Conservation (phyloP, 2,329 filamentous ascomycete genomes). For the Pseudonectria buxi region DNA sequence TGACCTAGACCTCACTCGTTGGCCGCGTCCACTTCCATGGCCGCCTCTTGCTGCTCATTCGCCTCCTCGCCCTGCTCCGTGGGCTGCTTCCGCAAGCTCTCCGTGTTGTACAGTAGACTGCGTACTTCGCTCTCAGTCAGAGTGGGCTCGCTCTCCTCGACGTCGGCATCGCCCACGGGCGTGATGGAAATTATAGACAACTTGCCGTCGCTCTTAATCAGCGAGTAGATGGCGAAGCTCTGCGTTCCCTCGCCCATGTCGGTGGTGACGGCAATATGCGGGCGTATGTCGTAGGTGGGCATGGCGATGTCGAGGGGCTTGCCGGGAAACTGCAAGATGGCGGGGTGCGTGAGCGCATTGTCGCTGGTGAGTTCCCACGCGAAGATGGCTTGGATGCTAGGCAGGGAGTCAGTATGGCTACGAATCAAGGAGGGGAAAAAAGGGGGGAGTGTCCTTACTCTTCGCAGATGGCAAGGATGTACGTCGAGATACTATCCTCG, state of each 20-base stretch:
- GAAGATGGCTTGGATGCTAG: slow-evolving; percentile 57
- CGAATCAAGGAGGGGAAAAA: background rate
- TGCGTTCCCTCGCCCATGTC: slow-evolving; percentile 29
- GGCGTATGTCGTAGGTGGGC: slow-evolving; percentile 13
- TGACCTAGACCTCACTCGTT: slow-evolving; percentile 3
- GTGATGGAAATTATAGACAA: slow-evolving; percentile 23
- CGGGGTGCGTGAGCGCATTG: slow-evolving; percentile 41
- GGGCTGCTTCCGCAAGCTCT: slow-evolving; percentile 41
- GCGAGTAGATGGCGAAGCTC: slow-evolving; percentile 25
- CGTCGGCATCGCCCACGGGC: slow-evolving; percentile 16
- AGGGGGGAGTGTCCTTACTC: slow-evolving; percentile 37
- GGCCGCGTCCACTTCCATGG: slow-evolving; percentile 4
- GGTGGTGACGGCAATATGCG: slow-evolving; percentile 33
- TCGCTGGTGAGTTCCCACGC: slow-evolving; percentile 48
- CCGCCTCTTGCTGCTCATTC: slow-evolving; percentile 7
- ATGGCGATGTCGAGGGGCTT: slow-evolving; percentile 55
- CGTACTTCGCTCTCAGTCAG: slow-evolving; percentile 32
- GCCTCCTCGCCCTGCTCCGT: slow-evolving; percentile 17
- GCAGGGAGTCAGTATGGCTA: slow-evolving; percentile 10
- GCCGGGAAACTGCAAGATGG: slow-evolving; percentile 48
- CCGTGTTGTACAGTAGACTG: slow-evolving; percentile 38
- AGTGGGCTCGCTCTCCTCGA: slow-evolving; percentile 27
- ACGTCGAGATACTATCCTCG: slow-evolving; percentile 21
- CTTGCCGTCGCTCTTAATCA: slow-evolving; percentile 26
- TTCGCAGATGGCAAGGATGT: slow-evolving; percentile 49